phyloP scores from a whole-genome alignment of 495 filamentous ascomycete genomes.

The Hypoxylon perforatum region DNA sequence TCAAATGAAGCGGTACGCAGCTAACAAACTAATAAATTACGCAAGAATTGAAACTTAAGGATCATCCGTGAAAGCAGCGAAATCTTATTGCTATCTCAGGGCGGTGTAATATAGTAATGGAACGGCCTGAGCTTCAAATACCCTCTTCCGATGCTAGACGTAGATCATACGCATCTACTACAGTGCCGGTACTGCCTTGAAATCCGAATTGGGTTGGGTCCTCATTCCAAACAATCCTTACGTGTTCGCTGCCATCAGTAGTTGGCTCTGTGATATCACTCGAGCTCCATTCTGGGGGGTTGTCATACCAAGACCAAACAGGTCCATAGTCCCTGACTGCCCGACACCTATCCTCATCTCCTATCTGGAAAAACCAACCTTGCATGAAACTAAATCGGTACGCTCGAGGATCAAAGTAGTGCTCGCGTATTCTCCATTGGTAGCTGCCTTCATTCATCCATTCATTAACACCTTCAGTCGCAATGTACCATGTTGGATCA shows the following conservation, averaged over 20 bases:
- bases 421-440: neutral
- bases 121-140: neutral
- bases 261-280: neutral
- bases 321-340: neutral
- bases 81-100: too few species aligned
- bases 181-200: neutral
- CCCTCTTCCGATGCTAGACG: neutral
- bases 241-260: neutral
- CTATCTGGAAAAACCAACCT: constrained; percentile 1
- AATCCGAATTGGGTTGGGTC: constrained; percentile 2
- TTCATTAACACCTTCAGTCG: neutral
- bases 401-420: neutral
- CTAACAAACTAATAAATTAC: too few species aligned
- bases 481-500: too few species aligned
- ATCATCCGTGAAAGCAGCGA: too few species aligned
- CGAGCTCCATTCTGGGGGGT: neutral
- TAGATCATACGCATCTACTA: neutral
- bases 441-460: too few species aligned
- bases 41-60: too few species aligned
- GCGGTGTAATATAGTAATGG: too few species aligned
- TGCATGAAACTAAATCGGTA: neutral
- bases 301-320: constrained; percentile 12
- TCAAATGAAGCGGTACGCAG: too few species aligned
- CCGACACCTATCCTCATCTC: constrained; percentile 8
- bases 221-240: neutral